phyloP scores from a whole-genome alignment of 2,329 filamentous ascomycete species.

The Tolypocladium tundrense region DNA sequence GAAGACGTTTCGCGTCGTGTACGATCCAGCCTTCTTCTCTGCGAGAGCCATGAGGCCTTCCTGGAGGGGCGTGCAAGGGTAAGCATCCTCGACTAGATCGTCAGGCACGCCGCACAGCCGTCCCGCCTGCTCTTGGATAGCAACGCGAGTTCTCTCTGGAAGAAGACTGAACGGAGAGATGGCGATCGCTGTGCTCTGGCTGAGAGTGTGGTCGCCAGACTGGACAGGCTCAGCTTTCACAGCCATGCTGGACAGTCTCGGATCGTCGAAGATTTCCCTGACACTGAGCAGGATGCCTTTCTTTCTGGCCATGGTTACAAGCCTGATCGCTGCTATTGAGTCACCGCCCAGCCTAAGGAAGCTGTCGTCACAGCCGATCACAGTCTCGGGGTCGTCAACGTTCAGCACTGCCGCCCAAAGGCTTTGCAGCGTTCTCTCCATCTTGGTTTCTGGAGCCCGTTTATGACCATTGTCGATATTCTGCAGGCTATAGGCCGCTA shows the following conservation, averaged over 20 bases:
- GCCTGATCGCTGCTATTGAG: slow-evolving; percentile 11
- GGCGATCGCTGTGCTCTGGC: not conserved
- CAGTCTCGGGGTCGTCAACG: not conserved
- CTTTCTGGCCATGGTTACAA: not conserved
- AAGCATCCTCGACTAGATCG: slow-evolving; percentile 16
- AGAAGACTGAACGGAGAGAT: not conserved
- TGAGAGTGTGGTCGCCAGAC: not conserved
- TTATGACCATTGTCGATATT: not conserved
- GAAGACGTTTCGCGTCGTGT: slow-evolving; percentile 20
- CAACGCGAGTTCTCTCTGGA: not conserved
- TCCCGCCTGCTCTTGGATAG: not conserved
- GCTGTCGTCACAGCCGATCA: not conserved
- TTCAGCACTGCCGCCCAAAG: slow-evolving; percentile 4
- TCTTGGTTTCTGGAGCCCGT: not conserved
- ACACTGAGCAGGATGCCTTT: not conserved
- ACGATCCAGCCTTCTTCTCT: slow-evolving; percentile 21
- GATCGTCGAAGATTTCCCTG: not conserved
- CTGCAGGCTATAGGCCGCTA: not conserved
- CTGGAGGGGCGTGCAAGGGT: slow-evolving; percentile 30
- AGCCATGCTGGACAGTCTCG: not conserved
- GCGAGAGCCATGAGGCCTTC: slow-evolving; percentile 28
- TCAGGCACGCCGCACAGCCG: slow-evolving; percentile 1
- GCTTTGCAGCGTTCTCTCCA: not conserved
- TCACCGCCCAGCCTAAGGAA: slow-evolving; percentile 2
- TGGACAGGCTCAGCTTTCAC: not conserved